Evolutionary conservation across 371 early-diverging fungal genomes (phyloP).

Genomic region (Mortierella sp.): DNA sequence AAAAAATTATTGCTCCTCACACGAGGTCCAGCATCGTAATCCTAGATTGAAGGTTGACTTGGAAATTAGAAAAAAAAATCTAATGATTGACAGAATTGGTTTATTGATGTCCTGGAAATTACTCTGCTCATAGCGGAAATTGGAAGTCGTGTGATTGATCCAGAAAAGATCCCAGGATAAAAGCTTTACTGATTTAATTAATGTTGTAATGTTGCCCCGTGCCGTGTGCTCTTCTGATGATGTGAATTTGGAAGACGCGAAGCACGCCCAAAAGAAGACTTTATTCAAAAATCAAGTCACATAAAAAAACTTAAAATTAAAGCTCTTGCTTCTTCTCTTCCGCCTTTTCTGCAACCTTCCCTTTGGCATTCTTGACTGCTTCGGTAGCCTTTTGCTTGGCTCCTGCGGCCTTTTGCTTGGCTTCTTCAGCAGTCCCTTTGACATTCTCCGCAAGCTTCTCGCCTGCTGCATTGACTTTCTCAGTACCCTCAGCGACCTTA

Average conservation of each 20-base stretch:
- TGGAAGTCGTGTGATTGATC: neutral
- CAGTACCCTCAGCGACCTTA: constrained; percentile 22
- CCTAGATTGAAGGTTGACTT: constrained; percentile 4
- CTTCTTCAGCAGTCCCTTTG: constrained; percentile 14
- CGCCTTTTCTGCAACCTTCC: constrained; percentile 18
- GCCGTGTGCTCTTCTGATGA: neutral
- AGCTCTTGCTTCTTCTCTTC: constrained; percentile 29
- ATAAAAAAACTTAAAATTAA: neutral
- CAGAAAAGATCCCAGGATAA: neutral
- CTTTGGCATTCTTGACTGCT: constrained; percentile 1
- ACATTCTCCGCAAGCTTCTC: constrained; percentile 25
- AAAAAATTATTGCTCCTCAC: constrained; percentile 29
- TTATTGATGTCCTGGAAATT: neutral
- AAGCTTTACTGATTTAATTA: neutral
- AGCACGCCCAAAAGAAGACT: neutral
- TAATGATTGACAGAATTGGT: neutral
- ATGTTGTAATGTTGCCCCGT: neutral
- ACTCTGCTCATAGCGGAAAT: constrained; percentile 15
- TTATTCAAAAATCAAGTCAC: neutral
- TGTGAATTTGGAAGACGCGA: neutral
- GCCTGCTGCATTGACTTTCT: constrained; percentile 25
- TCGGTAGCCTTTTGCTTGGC: constrained; percentile 4
- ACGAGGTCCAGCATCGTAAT: constrained; percentile 30
- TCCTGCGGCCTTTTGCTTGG: constrained; percentile 1
- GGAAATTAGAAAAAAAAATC: neutral